These are phyloP conservation scores for Penicillium maclennaniae DNA, from an alignment of 495 filamentous ascomycete genomes.

Conservation along the genomic window DNA sequence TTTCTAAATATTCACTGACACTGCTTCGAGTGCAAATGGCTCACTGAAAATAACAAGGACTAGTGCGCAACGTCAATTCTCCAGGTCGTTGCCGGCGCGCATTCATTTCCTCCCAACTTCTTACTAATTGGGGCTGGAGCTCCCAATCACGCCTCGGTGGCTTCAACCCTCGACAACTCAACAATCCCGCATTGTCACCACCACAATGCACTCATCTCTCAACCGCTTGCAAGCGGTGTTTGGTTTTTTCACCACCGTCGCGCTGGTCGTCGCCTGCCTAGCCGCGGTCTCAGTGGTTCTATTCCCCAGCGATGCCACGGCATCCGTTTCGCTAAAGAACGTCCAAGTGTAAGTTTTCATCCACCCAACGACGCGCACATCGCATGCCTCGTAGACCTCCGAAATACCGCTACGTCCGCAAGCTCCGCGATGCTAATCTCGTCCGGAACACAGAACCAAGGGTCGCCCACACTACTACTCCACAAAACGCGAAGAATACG, in stretches of 20 bases:
- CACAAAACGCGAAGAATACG: slow-evolving; percentile 88
- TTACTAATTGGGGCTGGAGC: not conserved
- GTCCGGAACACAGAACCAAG: slow-evolving; percentile 57
- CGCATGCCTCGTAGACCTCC: no score
- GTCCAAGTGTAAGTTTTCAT: slow-evolving; percentile 79
- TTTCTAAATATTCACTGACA: not conserved
- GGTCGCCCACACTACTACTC: slow-evolving; percentile 94
- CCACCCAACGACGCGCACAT: not conserved
- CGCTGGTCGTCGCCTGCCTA: slow-evolving; percentile 71
- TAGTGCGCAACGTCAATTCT: not conserved
- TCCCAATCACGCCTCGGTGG: slow-evolving; percentile 34
- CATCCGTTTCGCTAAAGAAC: slow-evolving; percentile 65
- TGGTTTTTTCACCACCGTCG: slow-evolving; percentile 95
- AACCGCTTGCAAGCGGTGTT: slow-evolving; percentile 88
- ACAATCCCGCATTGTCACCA: not conserved
- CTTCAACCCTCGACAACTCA: slow-evolving; percentile 24
- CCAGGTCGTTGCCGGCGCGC: not conserved
- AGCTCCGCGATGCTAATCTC: not conserved
- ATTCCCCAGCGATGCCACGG: slow-evolving; percentile 59
- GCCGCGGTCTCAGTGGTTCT: slow-evolving; percentile 76
- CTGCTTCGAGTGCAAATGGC: not conserved
- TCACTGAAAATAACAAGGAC: not conserved
- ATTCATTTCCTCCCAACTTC: not conserved
- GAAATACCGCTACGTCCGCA: no score
- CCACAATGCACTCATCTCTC: slow-evolving; percentile 79